A percentile compares a stretch with the other conserved stretches of the same genome.
phyloP scores from a whole-genome alignment of 345 rosid genomes.

The Ailanthus altissimus region DNA sequence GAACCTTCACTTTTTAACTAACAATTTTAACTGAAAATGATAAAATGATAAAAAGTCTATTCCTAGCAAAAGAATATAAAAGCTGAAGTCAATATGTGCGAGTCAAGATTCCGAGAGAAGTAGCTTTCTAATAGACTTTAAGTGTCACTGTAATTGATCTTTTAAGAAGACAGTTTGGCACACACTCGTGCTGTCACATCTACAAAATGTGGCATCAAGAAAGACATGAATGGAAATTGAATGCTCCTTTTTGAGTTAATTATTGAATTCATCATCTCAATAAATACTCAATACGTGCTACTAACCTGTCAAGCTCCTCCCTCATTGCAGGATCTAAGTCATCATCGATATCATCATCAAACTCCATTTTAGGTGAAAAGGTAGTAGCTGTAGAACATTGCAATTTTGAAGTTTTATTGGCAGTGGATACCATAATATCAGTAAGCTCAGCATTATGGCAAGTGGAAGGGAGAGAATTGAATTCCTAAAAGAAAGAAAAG shows the following conservation, averaged over 20 bases:
- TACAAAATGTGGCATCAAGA: not conserved
- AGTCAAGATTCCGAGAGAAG: too few relatives aligned
- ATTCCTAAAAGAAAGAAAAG: conserved; percentile 35
- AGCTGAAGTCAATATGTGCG: too few relatives aligned
- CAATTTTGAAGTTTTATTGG: conserved; percentile 36
- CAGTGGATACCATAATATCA: conserved; percentile 22
- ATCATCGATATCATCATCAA: conserved; percentile 59
- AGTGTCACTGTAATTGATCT: not conserved
- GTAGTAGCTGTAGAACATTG: conserved; percentile 34
- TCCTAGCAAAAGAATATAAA: too few relatives aligned
- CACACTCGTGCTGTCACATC: not conserved
- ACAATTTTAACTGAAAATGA: too few relatives aligned
- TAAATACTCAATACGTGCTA: not conserved
- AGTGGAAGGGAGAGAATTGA: conserved; percentile 26
- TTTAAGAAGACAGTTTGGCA: not conserved
- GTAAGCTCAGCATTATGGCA: conserved; percentile 30
- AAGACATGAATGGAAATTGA: not conserved
- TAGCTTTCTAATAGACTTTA: too few relatives aligned
- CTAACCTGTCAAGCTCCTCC: conserved; percentile 66
- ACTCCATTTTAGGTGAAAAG: conserved; percentile 44
- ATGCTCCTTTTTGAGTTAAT: not conserved
- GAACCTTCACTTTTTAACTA: too few relatives aligned
- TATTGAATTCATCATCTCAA: conserved; percentile 1
- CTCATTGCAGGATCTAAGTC: conserved; percentile 59
- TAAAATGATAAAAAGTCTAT: too few relatives aligned